Evolutionary conservation across 495 filamentous ascomycete genomes (phyloP).

Genomic region (Trichocladium uniseriatum): DNA sequence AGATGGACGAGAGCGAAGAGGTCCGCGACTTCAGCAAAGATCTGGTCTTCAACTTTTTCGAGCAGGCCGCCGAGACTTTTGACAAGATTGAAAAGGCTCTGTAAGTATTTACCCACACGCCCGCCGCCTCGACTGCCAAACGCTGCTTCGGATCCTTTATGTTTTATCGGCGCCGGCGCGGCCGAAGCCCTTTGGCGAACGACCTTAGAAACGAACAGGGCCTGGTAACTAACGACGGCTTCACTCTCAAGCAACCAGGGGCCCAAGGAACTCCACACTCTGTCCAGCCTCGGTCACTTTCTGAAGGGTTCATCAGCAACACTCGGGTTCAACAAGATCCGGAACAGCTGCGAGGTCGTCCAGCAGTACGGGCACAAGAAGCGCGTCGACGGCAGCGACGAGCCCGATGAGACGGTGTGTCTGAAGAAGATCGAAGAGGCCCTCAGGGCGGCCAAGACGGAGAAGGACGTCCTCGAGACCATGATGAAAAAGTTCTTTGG

Average conservation of each 20-base stretch:
- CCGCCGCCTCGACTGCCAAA: not conserved
- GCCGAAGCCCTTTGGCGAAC: no score
- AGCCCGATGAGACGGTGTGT: conserved; percentile 55
- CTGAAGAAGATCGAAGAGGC: conserved; percentile 61
- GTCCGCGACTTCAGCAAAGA: conserved; percentile 68
- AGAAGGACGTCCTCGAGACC: conserved; percentile 66
- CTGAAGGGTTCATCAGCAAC: conserved; percentile 98
- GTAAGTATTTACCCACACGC: conserved; percentile 45
- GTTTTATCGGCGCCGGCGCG: no score
- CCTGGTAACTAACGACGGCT: no score
- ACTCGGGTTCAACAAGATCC: conserved; percentile 83
- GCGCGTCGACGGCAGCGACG: conserved; percentile 61
- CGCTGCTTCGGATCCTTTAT: no score
- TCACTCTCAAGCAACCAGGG: no score
- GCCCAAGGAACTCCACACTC: conserved; percentile 20
- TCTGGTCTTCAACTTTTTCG: conserved; percentile 88
- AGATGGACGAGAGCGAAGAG: conserved; percentile 86
- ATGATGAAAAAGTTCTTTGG: conserved; percentile 65
- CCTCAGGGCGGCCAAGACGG: conserved; percentile 59
- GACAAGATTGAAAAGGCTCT: conserved; percentile 69
- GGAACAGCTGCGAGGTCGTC: conserved; percentile 90
- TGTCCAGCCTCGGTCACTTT: conserved; percentile 87
- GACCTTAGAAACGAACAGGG: no score
- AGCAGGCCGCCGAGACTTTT: conserved; percentile 82
- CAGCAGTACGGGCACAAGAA: conserved; percentile 79